Evolutionary conservation across 768 basidiomycete genomes (phyloP), one percentile per base, ranked within the genome.

Genomic region (Collybiopsis luxurians): DNA sequence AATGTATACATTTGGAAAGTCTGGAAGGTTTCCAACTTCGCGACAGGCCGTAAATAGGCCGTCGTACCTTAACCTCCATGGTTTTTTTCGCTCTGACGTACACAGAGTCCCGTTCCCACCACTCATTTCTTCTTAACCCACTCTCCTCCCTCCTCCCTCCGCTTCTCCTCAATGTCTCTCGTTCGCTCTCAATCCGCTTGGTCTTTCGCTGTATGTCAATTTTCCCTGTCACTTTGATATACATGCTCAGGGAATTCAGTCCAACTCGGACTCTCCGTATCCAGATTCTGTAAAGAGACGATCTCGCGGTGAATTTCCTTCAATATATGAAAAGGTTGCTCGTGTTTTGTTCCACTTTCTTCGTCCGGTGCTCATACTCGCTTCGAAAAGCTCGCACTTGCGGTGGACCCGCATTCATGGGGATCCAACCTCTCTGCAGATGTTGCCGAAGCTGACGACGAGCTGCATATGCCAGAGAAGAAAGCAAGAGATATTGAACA

Each of bases 321-420:
- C 43, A 30, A 53, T 66, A 64, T 61, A 70, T 69, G n/a, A 53
- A 2, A 13, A 50, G 12, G 57, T 58, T 23, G 2, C n/a, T n/a
- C n/a, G n/a, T n/a, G n/a, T n/a, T n/a, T n/a, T n/a, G n/a, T n/a
- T n/a, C n/a, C n/a, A n/a, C n/a, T 10, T 43, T 28, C 40, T 30
- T 17, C 3, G 17, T 2, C 19, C n/a, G 12, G 43, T 43, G n/a
- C 19, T 10, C 12, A 55, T 24, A 2, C n/a, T n/a, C n/a, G n/a
- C 4, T 30, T 46, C 21, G 43, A 28, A 0, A 39, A 76, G 86
- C 84, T 79, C 63, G 73, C 79, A 2, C 72, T 86, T 42, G 71
- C 79, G 0, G 72, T 78, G 10, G 82, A 86, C 62, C 84, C 85
- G 1, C 72, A 73, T 23, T 71, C 76, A 43, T 87, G 86, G 85